Base-by-base conservation (phyloP, 1,284 basidiomycete genomes). In the Ganoderma sp. region DNA sequence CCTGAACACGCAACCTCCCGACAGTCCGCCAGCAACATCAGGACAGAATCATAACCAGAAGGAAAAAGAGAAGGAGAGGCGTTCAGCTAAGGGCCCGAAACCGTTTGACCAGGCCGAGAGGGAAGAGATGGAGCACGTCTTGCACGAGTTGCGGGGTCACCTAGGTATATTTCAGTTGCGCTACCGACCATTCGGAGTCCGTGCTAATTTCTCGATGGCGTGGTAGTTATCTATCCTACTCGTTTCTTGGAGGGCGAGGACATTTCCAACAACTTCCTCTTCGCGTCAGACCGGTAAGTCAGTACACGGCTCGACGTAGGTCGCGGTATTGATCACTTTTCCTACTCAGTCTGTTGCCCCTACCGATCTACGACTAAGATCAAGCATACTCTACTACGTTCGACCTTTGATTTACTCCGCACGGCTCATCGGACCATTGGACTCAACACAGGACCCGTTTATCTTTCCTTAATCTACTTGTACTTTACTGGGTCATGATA, bases 221-320 rank as follows among this genome's bases (percentile, higher is more conserved):
- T 32, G 48, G 22, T 70, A 94, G 95, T 97, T 25, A 68, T 94
- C 28, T 94, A 93, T 78, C 90, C 95, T 0, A 93, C 85, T 32
- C 88, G 90, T 4, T 96, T 97, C 82, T 76, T 97, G 66, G 95
- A 96, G 80, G 92, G 88, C 19, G 95, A 96, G 79, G 94, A 96
- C 78, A 84, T 89, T 3, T 88, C 90, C 3, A 91, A 95, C 74
- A 96, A 97, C 78, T 97, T 98, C 84, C 82, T 98, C 72, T 97
- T 96, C 81, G 94, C 94, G 76, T 88, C 94, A 52, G 95, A 97
- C 78, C 87, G 90, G 87, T 91, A 72, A 70, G 84, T 75, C 3
- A 19, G 6, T 17, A 15, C 1, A 15, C 34, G 9, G 17, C 6
- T 41, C 32, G 34, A 48, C 15, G 14, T 19, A 5, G 3, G n/a